A percentile compares a stretch with the other conserved stretches of the same genome.
phyloP scores from a whole-genome alignment of 2,329 filamentous ascomycete genomes.

The Huntiella omanensis region DNA sequence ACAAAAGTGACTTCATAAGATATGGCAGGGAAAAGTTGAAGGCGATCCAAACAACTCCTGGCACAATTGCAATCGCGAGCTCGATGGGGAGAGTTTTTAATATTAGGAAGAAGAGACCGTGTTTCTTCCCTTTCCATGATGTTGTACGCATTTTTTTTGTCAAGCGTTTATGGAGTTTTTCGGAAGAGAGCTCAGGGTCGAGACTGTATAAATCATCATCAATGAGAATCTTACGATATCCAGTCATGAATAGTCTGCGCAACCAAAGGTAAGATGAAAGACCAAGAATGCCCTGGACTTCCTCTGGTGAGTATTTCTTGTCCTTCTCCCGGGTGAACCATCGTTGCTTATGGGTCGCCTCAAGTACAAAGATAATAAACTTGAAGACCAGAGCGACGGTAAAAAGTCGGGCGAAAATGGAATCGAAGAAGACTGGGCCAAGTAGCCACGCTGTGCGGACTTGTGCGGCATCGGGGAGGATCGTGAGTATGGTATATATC shows the following conservation, averaged over 20 bases:
- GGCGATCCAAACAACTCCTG: slow-evolving; percentile 21
- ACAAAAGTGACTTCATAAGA: slow-evolving; percentile 22
- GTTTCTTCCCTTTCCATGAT: slow-evolving; percentile 8
- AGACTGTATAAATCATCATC: slow-evolving; percentile 20
- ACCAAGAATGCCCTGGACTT: slow-evolving; percentile 18
- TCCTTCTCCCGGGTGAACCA: slow-evolving; percentile 21
- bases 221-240: slow-evolving; percentile 19
- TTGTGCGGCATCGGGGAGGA: slow-evolving; percentile 26
- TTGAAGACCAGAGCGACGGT: slow-evolving; percentile 21
- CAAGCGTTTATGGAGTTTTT: slow-evolving; percentile 13
- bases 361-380: slow-evolving; percentile 19
- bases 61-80: slow-evolving; percentile 19
- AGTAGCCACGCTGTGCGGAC: slow-evolving; percentile 25
- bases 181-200: slow-evolving; percentile 16
- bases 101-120: slow-evolving; percentile 17
- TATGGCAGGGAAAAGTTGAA: slow-evolving; percentile 26
- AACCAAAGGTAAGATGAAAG: slow-evolving; percentile 20
- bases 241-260: slow-evolving; percentile 19
- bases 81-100: slow-evolving; percentile 17
- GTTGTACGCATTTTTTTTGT: slow-evolving; percentile 9
- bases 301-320: slow-evolving; percentile 22
- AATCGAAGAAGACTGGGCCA: slow-evolving; percentile 10
- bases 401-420: slow-evolving; percentile 18
- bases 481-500: slow-evolving; percentile 22
- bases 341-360: slow-evolving; percentile 21